Evolutionary conservation across 768 basidiomycete genomes (phyloP).

Genomic region (Pulveroboletus sp.): DNA sequence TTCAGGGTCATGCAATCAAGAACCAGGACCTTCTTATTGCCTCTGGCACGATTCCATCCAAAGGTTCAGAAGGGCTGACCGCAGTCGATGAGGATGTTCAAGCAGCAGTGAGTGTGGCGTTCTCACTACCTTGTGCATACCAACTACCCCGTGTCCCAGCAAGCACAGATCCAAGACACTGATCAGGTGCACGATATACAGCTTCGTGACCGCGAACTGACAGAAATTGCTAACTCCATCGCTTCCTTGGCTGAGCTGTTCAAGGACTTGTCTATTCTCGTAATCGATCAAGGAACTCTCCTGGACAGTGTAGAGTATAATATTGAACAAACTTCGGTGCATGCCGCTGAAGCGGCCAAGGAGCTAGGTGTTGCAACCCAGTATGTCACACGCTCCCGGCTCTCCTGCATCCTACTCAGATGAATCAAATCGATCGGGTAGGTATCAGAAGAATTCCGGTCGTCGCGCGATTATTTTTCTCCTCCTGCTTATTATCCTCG

Average conservation of each 20-base stretch:
- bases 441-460: conserved; percentile 93
- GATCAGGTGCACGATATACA: conserved; percentile 39
- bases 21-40: conserved; percentile 92
- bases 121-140: conserved; percentile 11
- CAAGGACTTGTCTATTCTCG: conserved; percentile 87
- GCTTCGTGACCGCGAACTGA: conserved; percentile 64
- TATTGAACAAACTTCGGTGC: conserved; percentile 83
- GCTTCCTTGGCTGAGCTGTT: conserved; percentile 90
- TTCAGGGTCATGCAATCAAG: conserved; percentile 97
- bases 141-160: conserved; percentile 17
- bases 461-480: conserved; percentile 91
- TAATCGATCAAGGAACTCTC: conserved; percentile 97
- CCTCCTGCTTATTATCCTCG: conserved; percentile 83
- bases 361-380: conserved; percentile 79
- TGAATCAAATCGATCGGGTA: conserved; percentile 26
- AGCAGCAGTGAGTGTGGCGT: conserved; percentile 58
- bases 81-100: conserved; percentile 89
- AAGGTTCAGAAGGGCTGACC: conserved; percentile 75
- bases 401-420: background rate
- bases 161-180: conserved; percentile 34
- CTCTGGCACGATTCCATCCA: conserved; percentile 78
- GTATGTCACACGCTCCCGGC: conserved; percentile 40
- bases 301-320: conserved; percentile 97
- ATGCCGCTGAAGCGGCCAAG: conserved; percentile 77
- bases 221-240: conserved; percentile 89